Conservation (phyloP, 148 eudicot species). For the Rhododendron simsii region DNA sequence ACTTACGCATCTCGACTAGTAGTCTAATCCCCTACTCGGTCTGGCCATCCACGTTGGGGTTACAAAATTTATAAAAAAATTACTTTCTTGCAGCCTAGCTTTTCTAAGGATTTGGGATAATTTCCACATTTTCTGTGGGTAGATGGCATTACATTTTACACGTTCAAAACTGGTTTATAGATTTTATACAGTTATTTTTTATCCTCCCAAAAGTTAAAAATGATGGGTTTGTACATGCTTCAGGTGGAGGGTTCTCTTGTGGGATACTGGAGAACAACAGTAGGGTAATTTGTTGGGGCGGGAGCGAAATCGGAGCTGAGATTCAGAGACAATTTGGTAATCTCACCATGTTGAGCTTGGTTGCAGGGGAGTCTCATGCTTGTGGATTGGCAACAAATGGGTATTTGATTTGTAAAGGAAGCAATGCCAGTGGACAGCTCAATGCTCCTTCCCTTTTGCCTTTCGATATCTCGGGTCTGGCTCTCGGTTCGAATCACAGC, state of each 20-base stretch:
- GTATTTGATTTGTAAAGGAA: conserved; percentile 45
- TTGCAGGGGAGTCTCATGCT: conserved; percentile 52
- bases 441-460: conserved; percentile 26
- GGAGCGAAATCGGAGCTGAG: conserved; percentile 34
- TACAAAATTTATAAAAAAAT: too few species aligned
- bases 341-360: conserved; percentile 40
- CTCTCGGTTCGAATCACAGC: conserved; percentile 41
- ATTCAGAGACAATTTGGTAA: conserved; percentile 41
- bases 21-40: too few species aligned
- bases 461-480: conserved; percentile 35
- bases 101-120: not conserved
- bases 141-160: not conserved
- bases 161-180: not conserved
- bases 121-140: not conserved
- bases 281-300: conserved; percentile 49
- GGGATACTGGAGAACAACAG: conserved; percentile 34
- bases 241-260: conserved; percentile 52
- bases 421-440: conserved; percentile 40
- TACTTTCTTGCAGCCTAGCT: too few species aligned
- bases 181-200: too few species aligned
- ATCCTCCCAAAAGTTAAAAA: not conserved
- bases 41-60: too few species aligned
- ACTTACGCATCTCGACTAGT: too few species aligned
- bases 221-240: conserved; percentile 8
- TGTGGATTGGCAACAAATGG: conserved; percentile 51